phyloP scores from a whole-genome alignment of 1,139 yeast species.

The Taiozyma sp. region DNA sequence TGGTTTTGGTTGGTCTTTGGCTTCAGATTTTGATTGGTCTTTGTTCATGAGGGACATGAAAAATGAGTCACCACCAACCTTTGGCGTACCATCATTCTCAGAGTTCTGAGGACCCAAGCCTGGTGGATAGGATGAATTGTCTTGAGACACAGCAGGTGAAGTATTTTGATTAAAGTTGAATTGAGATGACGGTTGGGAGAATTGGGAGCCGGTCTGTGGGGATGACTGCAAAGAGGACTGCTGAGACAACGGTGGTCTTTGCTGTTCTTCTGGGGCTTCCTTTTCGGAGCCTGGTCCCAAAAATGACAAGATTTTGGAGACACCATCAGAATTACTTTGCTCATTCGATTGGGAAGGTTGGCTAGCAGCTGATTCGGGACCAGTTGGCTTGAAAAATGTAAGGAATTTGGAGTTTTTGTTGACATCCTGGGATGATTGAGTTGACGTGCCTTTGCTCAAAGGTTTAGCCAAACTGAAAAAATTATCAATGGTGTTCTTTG shows the following conservation, averaged over 20 bases:
- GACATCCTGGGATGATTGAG: constrained; percentile 9
- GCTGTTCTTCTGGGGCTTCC: not conserved
- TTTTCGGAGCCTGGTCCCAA: constrained; percentile 7
- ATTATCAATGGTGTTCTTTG: constrained; percentile 46
- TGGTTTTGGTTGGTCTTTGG: constrained; percentile 3
- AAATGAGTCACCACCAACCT: constrained; percentile 35
- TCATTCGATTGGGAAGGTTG: constrained; percentile 5
- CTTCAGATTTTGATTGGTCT: constrained; percentile 15
- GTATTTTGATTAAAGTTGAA: constrained; percentile 5
- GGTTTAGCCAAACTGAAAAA: constrained; percentile 40
- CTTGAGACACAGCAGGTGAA: not conserved
- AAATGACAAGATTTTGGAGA: constrained; percentile 21
- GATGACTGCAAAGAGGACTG: constrained; percentile 6
- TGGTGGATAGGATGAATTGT: constrained; percentile 14
- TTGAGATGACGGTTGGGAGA: constrained; percentile 8
- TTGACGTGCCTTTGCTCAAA: constrained; percentile 7
- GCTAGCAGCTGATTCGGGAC: constrained; percentile 1
- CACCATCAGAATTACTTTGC: constrained; percentile 11
- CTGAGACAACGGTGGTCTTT: constrained; percentile 5
- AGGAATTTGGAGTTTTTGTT: constrained; percentile 42
- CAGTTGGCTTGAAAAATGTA: constrained; percentile 35
- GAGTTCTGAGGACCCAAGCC: constrained; percentile 8
- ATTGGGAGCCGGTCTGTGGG: constrained; percentile 10
- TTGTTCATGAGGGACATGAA: constrained; percentile 49
- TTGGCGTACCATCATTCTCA: not conserved